phyloP scores from a whole-genome alignment of 192 early-diverging fungal species.

The Entophlyctis helioformis region DNA sequence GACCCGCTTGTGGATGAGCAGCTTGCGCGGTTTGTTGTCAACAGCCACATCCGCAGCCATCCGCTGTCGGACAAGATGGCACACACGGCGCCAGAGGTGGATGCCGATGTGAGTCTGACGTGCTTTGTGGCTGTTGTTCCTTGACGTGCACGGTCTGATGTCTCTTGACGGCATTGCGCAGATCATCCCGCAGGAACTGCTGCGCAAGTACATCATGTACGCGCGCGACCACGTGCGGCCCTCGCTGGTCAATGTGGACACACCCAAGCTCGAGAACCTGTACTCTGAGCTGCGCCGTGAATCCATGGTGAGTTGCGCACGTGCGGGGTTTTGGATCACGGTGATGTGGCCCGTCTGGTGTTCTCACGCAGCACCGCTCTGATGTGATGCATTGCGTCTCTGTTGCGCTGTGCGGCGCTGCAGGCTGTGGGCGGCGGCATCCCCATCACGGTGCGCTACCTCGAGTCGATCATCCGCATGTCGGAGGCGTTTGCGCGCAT shows the following conservation, averaged over 20 bases:
- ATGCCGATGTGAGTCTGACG: slow-evolving; percentile 43
- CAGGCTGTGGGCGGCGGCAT: slow-evolving; percentile 40
- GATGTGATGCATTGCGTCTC: no score
- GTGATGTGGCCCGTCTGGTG: no score
- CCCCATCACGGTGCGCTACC: slow-evolving; percentile 74
- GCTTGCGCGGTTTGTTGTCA: slow-evolving; percentile 87
- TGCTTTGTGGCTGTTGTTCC: not conserved
- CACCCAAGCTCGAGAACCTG: slow-evolving; percentile 77
- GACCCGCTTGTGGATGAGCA: slow-evolving; percentile 84
- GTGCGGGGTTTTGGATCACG: no score
- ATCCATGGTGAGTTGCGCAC: slow-evolving; percentile 47
- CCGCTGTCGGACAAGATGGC: slow-evolving; percentile 40
- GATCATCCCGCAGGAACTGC: slow-evolving; percentile 62
- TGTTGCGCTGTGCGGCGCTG: no score
- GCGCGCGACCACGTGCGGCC: slow-evolving; percentile 70
- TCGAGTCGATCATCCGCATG: slow-evolving; percentile 73
- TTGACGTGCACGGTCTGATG: not conserved
- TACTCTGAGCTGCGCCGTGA: slow-evolving; percentile 88
- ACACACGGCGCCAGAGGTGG: slow-evolving; percentile 25
- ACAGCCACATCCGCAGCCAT: slow-evolving; percentile 85
- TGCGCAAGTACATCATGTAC: slow-evolving; percentile 81
- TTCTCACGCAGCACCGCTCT: no score
- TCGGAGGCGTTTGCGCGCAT: slow-evolving; percentile 86
- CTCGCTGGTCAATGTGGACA: slow-evolving; percentile 69
- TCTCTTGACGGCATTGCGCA: slow-evolving; percentile 8